These are phyloP conservation scores for Wakefieldia striispora DNA, from an alignment of 768 basidiomycete genomes.

Conservation along the genomic window DNA sequence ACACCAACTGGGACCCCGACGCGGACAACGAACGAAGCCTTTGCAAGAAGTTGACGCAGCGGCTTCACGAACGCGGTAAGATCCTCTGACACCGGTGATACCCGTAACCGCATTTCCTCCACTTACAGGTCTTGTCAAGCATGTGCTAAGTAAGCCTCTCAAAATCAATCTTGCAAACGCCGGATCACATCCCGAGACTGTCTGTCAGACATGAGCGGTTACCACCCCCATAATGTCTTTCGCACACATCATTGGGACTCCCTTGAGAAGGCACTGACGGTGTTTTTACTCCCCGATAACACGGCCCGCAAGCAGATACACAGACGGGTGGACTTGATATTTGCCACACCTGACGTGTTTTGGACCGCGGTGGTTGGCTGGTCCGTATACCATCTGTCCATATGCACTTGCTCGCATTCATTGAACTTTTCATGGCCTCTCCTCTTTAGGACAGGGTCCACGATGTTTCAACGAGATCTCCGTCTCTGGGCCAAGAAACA, in stretches of 20 bases:
- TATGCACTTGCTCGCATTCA: background rate
- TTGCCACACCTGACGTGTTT: constrained; percentile 71
- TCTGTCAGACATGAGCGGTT: constrained; percentile 54
- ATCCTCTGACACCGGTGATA: constrained; percentile 1
- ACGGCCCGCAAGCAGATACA: constrained; percentile 40
- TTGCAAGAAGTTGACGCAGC: constrained; percentile 55
- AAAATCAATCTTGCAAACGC: background rate
- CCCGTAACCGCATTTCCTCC: background rate
- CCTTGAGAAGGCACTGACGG: constrained; percentile 81
- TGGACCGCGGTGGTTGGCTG: constrained; percentile 91
- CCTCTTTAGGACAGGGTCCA: constrained; percentile 72
- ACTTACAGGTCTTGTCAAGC: constrained; percentile 64
- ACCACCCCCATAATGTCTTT: constrained; percentile 53
- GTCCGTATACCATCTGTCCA: constrained; percentile 36
- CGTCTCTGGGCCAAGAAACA: constrained; percentile 66
- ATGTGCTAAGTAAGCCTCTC: constrained; percentile 69
- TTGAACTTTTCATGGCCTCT: background rate
- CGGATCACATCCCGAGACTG: constrained; percentile 6
- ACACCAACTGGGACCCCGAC: constrained; percentile 47
- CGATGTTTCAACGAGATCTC: constrained; percentile 86
- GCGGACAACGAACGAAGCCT: constrained; percentile 56
- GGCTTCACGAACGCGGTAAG: constrained; percentile 57
- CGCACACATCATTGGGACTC: constrained; percentile 70
- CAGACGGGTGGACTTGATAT: constrained; percentile 82
- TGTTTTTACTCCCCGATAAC: constrained; percentile 61